Conservation (phyloP, 306 rosid species). For the Cucumis sativus region DNA sequence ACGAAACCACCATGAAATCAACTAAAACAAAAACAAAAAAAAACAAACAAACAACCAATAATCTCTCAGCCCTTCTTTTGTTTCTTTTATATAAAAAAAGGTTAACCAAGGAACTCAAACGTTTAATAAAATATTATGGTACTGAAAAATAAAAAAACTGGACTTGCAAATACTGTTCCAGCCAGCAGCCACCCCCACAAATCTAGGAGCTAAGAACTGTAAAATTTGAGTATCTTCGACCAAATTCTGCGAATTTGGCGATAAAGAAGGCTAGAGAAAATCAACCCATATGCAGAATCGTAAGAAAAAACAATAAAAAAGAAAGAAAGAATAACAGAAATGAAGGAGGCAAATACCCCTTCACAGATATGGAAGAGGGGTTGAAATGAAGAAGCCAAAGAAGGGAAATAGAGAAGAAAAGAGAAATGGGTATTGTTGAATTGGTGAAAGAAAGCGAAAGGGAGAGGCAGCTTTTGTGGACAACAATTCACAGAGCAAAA, state of each 20-base stretch:
- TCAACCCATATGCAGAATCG: neutral
- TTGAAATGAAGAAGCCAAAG: neutral
- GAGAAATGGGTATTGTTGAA: neutral
- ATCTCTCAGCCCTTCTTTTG: neutral
- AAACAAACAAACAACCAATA: neutral
- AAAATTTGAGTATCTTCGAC: neutral
- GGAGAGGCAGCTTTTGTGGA: conserved; percentile 6
- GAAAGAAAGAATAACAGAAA: neutral
- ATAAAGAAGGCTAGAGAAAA: neutral
- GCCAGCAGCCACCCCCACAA: conserved; percentile 7
- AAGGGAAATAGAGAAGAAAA: neutral
- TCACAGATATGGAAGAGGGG: neutral
- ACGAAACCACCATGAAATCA: neutral
- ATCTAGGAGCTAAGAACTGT: conserved; percentile 5
- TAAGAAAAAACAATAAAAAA: neutral
- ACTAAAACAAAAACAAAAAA: neutral
- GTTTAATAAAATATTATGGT: neutral
- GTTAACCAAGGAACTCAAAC: neutral
- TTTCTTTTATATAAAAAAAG: neutral
- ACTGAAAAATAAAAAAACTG: neutral
- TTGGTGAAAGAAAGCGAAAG: neutral
- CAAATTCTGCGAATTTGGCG: neutral
- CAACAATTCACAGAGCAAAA: conserved; percentile 10
- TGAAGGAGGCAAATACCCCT: neutral
- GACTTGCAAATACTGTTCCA: neutral